These are phyloP conservation scores for Cryomyces minteri DNA, from an alignment of 495 filamentous ascomycete genomes.

Conservation along the genomic window DNA sequence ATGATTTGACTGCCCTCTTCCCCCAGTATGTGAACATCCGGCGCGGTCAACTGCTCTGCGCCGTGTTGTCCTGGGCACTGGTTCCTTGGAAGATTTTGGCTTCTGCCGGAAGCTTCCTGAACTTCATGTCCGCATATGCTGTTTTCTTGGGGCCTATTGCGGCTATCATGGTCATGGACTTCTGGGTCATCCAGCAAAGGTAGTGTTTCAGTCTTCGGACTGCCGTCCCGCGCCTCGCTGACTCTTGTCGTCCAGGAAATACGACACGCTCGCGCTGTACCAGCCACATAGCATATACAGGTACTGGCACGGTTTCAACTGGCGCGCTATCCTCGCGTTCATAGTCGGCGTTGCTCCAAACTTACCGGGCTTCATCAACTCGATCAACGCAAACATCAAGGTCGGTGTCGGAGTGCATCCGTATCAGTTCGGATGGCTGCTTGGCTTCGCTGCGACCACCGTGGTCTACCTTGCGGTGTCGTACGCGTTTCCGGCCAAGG, in stretches of 20 bases:
- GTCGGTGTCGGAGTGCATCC: conserved; percentile 30
- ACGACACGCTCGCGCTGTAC: conserved; percentile 41
- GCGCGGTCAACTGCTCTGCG: conserved; percentile 42
- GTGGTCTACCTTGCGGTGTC: conserved; percentile 28
- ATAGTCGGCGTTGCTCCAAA: conserved; percentile 41
- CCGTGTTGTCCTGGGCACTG: conserved; percentile 36
- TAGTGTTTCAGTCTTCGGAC: no score
- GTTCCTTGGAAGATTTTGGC: conserved; percentile 47
- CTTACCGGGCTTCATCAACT: conserved; percentile 37
- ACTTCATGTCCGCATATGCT: conserved; percentile 35
- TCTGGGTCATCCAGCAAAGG: conserved; percentile 42
- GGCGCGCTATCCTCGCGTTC: conserved; percentile 45
- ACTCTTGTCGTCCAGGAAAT: conserved; percentile 15
- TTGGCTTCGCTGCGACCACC: conserved; percentile 30
- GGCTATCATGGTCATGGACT: conserved; percentile 47
- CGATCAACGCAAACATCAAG: conserved; percentile 25
- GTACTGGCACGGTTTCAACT: conserved; percentile 38
- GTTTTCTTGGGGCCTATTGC: conserved; percentile 55
- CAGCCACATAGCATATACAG: conserved; percentile 35
- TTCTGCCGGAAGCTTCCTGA: conserved; percentile 35
- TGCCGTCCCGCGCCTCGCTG: no score
- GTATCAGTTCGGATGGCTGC: conserved; percentile 37
- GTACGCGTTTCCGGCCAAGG: conserved; percentile 19
- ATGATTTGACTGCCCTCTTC: conserved; percentile 41
- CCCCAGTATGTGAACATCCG: conserved; percentile 42